Base-by-base conservation (phyloP, 2,329 filamentous ascomycete species). In the Xylariomycetidae sp. region DNA sequence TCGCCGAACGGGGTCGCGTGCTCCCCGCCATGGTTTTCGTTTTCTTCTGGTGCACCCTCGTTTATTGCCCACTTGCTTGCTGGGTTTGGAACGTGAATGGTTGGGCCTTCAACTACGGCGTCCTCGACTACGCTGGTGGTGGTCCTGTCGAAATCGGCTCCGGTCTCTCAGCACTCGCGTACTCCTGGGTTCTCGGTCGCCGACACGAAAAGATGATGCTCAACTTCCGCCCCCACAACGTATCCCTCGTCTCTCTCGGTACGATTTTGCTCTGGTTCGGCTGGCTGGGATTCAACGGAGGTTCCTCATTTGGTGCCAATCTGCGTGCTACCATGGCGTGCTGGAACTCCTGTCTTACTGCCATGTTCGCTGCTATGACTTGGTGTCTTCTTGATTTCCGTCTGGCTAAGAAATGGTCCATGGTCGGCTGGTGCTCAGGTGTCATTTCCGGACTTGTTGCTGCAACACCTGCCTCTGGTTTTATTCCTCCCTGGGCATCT, bases 151-250 rank as follows among this genome's bases (percentile, higher is more conserved):
- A 98, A 66, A 97, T 98, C 52, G 86, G 79, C 41, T 97, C 92
- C 37, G 92, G 92, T 58, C 72, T 94, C 65, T 92, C 88, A 27
- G 92, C 90, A 18, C 73, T 97, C 29, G 92, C 92, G 46, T 98
- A 97, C 69, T 95, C 89, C 3, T 84, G 87, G 86, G 82, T 96
- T 23, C 85, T 98, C 41, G 92, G 92, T 49, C 86, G 88, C 56
- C 88, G 92, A 48, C 92, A 96, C 69, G 90, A 97, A 70, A 92
- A 88, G 70, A 96, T 97, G 88, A 96, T 97, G 87, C 79, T 96
- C 66, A 97, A 97, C 76, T 97, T 97, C 77, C 87, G 92, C 49
- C 92, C 92, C 13, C 92, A 98, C 74, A 98, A 98, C 70, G 92
- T 97, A 48, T 95, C 89, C 5, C 77, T 97, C 55, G 95, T 98